Conservation (phyloP, 371 early-diverging fungal species). For the Mortierella sp. region DNA sequence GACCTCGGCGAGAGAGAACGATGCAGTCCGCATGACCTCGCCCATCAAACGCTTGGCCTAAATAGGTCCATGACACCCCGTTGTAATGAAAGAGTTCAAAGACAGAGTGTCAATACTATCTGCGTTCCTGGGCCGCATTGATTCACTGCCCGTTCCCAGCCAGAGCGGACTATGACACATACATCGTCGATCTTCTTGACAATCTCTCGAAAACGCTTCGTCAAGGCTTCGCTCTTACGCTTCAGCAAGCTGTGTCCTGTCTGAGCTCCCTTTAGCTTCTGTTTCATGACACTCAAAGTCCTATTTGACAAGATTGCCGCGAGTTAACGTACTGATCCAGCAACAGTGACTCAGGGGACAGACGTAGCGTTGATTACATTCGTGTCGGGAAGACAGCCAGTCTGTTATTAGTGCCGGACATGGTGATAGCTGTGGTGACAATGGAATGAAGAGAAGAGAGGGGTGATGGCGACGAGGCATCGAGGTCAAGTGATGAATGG, state of each 20-base stretch:
- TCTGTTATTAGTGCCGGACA: slow-evolving; percentile 76
- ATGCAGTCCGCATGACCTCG: slow-evolving; percentile 96
- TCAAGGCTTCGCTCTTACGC: slow-evolving; percentile 98
- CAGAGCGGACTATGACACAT: too few relatives aligned
- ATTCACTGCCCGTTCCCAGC: too few relatives aligned
- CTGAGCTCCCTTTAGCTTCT: slow-evolving; percentile 96
- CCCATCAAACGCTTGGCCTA: slow-evolving; percentile 94
- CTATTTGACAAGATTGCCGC: slow-evolving; percentile 72
- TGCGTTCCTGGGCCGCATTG: too few relatives aligned
- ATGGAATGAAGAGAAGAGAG: background rate
- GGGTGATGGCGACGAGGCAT: slow-evolving; percentile 1
- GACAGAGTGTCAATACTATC: too few relatives aligned
- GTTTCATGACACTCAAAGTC: slow-evolving; percentile 80
- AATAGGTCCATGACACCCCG: slow-evolving; percentile 12
- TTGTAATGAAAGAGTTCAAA: too few relatives aligned
- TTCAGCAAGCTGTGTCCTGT: slow-evolving; percentile 98
- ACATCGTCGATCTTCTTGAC: slow-evolving; percentile 95
- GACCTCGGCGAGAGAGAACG: slow-evolving; percentile 98
- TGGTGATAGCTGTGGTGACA: slow-evolving; percentile 35
- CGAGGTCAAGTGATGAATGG: too few relatives aligned
- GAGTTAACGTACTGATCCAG: too few relatives aligned
- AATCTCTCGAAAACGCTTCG: slow-evolving; percentile 94
- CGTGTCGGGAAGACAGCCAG: slow-evolving; percentile 89
- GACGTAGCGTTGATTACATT: slow-evolving; percentile 65
- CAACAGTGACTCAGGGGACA: background rate